Evolutionary conservation across 108 stramenopile genomes (phyloP).

Genomic region (Tribonema minus): DNA sequence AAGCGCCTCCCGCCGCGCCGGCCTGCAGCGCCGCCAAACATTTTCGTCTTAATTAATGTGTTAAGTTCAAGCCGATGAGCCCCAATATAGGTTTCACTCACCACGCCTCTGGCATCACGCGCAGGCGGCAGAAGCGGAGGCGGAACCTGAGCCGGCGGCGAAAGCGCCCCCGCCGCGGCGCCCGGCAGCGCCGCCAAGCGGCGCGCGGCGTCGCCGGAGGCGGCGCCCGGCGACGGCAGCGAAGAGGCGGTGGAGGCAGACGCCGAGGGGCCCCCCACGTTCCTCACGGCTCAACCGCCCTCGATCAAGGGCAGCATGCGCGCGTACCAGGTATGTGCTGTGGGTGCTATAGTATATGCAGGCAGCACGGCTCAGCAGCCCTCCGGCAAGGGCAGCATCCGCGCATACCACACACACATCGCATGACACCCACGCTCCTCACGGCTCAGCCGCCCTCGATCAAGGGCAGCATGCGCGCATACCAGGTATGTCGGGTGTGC

Average conservation of each 20-base stretch:
- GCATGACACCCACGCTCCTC: conserved; percentile 55
- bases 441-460: conserved; percentile 76
- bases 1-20: too few species aligned
- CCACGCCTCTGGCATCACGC: too few species aligned
- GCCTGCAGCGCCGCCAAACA: too few species aligned
- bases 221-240: background rate
- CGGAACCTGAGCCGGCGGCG: conserved; percentile 3
- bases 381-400: background rate
- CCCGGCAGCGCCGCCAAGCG: conserved; percentile 18
- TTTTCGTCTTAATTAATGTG: too few species aligned
- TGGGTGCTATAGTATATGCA: too few species aligned
- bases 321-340: too few species aligned
- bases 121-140: background rate
- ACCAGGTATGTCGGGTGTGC: too few species aligned
- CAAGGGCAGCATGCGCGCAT: conserved; percentile 42
- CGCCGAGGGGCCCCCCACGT: conserved; percentile 25
- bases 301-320: conserved; percentile 61
- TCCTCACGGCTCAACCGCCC: conserved; percentile 74
- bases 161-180: background rate
- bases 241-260: conserved; percentile 3
- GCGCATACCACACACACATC: background rate
- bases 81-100: too few species aligned
- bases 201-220: conserved; percentile 6
- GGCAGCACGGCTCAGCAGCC: background rate
- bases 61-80: too few species aligned